Conservation (phyloP, 1,284 basidiomycete genomes). For the Malassezia psittaci region DNA sequence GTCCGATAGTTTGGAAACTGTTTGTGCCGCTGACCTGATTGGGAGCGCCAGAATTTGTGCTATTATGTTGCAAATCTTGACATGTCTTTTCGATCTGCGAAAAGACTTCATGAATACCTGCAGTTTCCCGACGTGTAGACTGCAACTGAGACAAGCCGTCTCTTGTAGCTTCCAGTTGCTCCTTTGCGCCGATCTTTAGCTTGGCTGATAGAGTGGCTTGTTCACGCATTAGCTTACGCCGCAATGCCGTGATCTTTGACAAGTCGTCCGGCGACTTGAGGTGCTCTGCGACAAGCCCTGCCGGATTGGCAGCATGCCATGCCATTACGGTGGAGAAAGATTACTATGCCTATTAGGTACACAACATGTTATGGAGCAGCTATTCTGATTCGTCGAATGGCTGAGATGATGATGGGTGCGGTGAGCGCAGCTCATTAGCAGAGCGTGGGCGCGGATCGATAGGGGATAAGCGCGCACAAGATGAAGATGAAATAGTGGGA, state of each 20-base stretch:
- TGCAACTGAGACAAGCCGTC: slow-evolving; percentile 79
- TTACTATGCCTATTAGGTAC: background rate
- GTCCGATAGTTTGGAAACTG: slow-evolving; percentile 36
- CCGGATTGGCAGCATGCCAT: slow-evolving; percentile 3
- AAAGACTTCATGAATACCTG: slow-evolving; percentile 85
- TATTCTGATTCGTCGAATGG: background rate
- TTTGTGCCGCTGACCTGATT: slow-evolving; percentile 21
- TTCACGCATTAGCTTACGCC: slow-evolving; percentile 92
- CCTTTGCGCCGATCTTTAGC: slow-evolving; percentile 81
- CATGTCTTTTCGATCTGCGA: slow-evolving; percentile 65
- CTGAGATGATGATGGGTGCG: background rate
- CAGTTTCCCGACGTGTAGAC: slow-evolving; percentile 69
- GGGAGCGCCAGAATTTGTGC: slow-evolving; percentile 12
- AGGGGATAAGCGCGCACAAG: background rate
- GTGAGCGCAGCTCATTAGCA: background rate
- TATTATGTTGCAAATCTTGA: slow-evolving; percentile 6
- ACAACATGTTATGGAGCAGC: slow-evolving; percentile 2
- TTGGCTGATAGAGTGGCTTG: slow-evolving; percentile 88
- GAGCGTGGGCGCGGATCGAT: background rate
- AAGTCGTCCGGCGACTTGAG: slow-evolving; percentile 72
- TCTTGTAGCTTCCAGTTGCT: slow-evolving; percentile 81
- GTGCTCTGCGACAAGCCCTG: slow-evolving; percentile 30
- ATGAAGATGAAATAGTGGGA: background rate
- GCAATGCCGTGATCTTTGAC: slow-evolving; percentile 72
- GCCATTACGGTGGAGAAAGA: slow-evolving; percentile 3